phyloP scores from a whole-genome alignment of 2,329 filamentous ascomycete genomes.

The Didymella keratinophila region DNA sequence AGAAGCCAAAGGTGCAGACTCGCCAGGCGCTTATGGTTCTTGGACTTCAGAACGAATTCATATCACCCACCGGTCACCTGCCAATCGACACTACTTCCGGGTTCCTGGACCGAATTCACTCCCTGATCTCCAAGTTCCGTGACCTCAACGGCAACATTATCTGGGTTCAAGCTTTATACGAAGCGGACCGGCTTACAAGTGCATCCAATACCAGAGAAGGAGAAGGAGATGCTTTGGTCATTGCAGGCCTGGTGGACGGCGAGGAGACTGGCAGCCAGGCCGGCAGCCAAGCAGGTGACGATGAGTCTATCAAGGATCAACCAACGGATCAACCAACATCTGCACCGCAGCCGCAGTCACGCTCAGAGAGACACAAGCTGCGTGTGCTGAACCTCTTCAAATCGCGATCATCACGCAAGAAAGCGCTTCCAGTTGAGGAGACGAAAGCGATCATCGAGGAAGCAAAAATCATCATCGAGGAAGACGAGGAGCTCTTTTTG shows the following conservation, averaged over 20 bases:
- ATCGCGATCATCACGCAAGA: constrained; percentile 45
- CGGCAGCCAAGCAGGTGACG: constrained; percentile 46
- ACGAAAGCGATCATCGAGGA: constrained; percentile 39
- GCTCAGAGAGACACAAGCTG: constrained; percentile 46
- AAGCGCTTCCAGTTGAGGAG: constrained; percentile 38
- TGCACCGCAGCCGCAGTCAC: constrained; percentile 39
- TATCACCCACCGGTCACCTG: constrained; percentile 72
- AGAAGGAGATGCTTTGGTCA: constrained; percentile 56
- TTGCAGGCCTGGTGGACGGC: constrained; percentile 49
- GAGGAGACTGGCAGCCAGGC: constrained; percentile 46
- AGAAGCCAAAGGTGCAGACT: constrained; percentile 63
- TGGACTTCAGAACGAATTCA: constrained; percentile 91
- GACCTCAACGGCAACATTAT: constrained; percentile 72
- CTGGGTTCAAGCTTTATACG: constrained; percentile 83
- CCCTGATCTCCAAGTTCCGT: constrained; percentile 77
- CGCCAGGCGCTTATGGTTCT: constrained; percentile 79
- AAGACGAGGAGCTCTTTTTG: constrained; percentile 58
- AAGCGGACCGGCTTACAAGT: constrained; percentile 65
- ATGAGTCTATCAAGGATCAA: constrained; percentile 40
- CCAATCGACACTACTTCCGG: constrained; percentile 69
- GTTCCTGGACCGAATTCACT: constrained; percentile 71
- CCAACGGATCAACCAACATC: constrained; percentile 35
- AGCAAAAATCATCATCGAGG: constrained; percentile 41
- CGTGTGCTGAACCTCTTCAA: constrained; percentile 50
- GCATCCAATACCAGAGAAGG: constrained; percentile 58